phyloP scores from a whole-genome alignment of 306 rosid genomes.

The Prunus mongolica region DNA sequence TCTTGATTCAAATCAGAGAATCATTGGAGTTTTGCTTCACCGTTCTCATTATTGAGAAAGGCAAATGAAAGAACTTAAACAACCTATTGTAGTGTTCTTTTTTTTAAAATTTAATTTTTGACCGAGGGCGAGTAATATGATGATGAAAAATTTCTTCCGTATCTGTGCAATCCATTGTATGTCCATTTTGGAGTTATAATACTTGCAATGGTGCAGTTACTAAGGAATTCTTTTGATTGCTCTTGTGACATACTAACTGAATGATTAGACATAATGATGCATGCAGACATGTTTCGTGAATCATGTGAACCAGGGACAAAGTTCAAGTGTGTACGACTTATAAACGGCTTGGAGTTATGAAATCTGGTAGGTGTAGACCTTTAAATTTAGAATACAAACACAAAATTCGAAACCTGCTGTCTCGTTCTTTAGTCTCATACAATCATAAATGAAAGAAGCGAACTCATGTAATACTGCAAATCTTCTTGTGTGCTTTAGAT shows the following conservation, averaged over 20 bases:
- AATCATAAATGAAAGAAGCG: background rate
- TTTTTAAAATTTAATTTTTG: background rate
- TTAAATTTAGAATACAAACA: background rate
- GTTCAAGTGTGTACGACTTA: no score
- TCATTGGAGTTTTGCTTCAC: background rate
- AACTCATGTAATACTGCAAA: background rate
- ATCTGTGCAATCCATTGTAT: background rate
- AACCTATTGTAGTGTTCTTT: background rate
- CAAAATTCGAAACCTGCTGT: background rate
- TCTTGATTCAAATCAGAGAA: background rate
- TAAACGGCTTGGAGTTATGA: background rate
- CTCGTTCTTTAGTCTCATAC: background rate
- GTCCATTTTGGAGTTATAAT: background rate
- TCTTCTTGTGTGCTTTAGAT: background rate
- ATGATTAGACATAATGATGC: background rate
- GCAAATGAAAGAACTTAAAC: background rate
- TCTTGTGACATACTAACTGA: background rate
- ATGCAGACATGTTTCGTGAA: background rate
- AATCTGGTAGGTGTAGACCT: background rate
- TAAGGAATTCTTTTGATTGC: background rate
- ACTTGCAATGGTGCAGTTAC: background rate
- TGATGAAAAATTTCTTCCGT: background rate
- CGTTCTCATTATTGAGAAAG: constrained; percentile 1
- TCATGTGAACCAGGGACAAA: no score
- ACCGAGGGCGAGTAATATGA: background rate